Evolutionary conservation across 192 early-diverging fungal species (phyloP).

Genomic region (Chytriomyces sp.): DNA sequence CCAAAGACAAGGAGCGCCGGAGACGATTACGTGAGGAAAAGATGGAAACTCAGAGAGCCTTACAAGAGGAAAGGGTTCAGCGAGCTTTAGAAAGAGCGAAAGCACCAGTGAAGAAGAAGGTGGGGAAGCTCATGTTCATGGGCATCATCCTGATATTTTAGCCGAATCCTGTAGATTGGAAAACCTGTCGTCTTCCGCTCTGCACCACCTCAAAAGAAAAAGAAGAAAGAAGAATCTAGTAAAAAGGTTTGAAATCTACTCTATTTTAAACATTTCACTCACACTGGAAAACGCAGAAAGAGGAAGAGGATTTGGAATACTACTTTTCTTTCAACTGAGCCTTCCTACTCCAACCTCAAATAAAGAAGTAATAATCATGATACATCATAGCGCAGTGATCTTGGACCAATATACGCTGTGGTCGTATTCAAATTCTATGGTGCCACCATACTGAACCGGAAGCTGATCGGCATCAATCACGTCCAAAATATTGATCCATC

Average conservation of each 20-base stretch:
- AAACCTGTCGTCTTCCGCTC: conserved; percentile 62
- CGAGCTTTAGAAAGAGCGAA: conserved; percentile 58
- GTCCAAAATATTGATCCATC: conserved; percentile 57
- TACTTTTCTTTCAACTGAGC: conserved; percentile 19
- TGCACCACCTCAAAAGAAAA: conserved; percentile 63
- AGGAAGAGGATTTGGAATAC: conserved; percentile 26
- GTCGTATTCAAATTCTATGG: conserved; percentile 67
- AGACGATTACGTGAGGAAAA: conserved; percentile 61
- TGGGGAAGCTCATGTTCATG: neutral
- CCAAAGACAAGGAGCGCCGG: conserved; percentile 63
- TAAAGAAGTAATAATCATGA: too few species aligned
- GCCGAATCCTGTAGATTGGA: conserved; percentile 39
- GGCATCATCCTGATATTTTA: neutral
- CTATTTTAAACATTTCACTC: neutral
- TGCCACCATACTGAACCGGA: conserved; percentile 75
- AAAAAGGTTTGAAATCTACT: conserved; percentile 47
- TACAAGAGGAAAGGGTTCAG: conserved; percentile 63
- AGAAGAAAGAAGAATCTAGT: conserved; percentile 54
- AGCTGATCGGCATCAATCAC: conserved; percentile 60
- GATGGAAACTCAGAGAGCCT: conserved; percentile 50
- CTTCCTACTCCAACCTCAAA: neutral
- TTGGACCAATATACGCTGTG: conserved; percentile 70
- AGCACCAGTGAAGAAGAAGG: conserved; percentile 67
- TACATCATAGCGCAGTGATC: neutral
- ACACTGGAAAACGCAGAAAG: neutral